Conservation (phyloP, 2,329 filamentous ascomycete genomes). For the Scytalidium sp. region DNA sequence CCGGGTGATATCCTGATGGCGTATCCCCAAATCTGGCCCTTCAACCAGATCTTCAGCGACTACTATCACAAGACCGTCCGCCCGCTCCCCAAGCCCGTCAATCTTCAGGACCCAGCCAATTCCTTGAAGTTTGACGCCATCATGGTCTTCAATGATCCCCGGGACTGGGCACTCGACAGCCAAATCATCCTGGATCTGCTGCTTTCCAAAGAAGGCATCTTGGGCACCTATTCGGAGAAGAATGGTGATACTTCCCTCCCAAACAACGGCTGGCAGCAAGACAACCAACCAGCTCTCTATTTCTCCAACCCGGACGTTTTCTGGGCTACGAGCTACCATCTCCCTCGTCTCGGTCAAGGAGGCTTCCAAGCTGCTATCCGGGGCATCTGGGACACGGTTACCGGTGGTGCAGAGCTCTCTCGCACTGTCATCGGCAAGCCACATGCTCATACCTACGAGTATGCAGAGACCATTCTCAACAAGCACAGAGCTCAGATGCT, state of each 20-base stretch:
- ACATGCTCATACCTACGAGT: slow-evolving; percentile 71
- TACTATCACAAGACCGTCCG: slow-evolving; percentile 58
- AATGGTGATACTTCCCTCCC: slow-evolving; percentile 65
- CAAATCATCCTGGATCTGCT: slow-evolving; percentile 83
- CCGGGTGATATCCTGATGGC: slow-evolving; percentile 78
- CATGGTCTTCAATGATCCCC: slow-evolving; percentile 91
- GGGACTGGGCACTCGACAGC: slow-evolving; percentile 91
- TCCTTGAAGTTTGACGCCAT: slow-evolving; percentile 81
- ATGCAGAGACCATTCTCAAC: slow-evolving; percentile 72
- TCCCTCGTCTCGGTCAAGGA: slow-evolving; percentile 87
- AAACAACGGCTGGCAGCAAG: slow-evolving; percentile 77
- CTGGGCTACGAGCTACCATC: slow-evolving; percentile 82
- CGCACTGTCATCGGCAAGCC: slow-evolving; percentile 83
- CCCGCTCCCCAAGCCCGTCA: slow-evolving; percentile 49
- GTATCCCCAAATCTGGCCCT: slow-evolving; percentile 77
- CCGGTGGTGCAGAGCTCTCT: slow-evolving; percentile 55
- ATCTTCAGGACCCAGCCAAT: slow-evolving; percentile 39
- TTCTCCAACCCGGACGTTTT: slow-evolving; percentile 89
- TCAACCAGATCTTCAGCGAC: slow-evolving; percentile 62
- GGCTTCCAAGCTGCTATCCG: slow-evolving; percentile 81
- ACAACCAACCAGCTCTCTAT: slow-evolving; percentile 76
- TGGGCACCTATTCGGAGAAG: slow-evolving; percentile 74
- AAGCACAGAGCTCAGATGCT: slow-evolving; percentile 44
- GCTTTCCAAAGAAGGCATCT: slow-evolving; percentile 70
- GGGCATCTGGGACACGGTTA: slow-evolving; percentile 75